Base-by-base conservation (phyloP, 176 grass and related monocot genomes). In the Cocos nucifera region DNA sequence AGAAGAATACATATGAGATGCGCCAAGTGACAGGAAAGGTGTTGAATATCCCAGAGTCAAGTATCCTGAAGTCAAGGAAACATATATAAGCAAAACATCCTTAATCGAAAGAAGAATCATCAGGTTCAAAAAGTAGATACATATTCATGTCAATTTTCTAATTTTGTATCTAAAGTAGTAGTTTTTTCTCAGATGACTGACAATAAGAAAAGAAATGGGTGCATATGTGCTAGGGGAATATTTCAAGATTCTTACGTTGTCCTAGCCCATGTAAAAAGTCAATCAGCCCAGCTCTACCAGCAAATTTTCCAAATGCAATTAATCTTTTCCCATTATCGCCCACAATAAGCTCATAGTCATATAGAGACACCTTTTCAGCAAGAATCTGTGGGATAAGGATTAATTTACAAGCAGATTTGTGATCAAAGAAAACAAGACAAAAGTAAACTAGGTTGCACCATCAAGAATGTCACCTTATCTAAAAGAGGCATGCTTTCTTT, bases 1-100 rank as follows among this genome's bases (percentile, higher is more conserved):
- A 3, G 93, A 91, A 77, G 84, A 82, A 69, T 97, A 97, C 93
- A 97, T 97, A 76, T 97, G 65, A 44, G 93, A 97, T 75, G 83
- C 84, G 52, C 93, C 93, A 17, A 97, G 70, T 58, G 93, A 97
- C 12, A 97, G 87, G 78, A 97, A 91, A 2, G 93, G 87, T 7
- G 93, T 97, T 7, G 93, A 88, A 50, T 88, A 97, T 59, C 93
- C 93, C 63, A 97, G 78, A 83, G 78, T 85, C 77, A 97, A 53
- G 79, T 97, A 91, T 70, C 93, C 87, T 97, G 62, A 64, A 73
- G 66, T 67, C 49, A 49, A 22, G 63, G 75, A 55, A 17, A 55
- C 49, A 64, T 57, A 55, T 6, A n/a, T 60, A 67, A 44, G 35
- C 9, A 44, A 44, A 44, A 44, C 35, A 44, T 44, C 9, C 9